A percentile compares a stretch with the other conserved stretches of the same genome.
Conservation (phyloP, 164 flowering plant genomes). For the Kingdonia uniflora region DNA sequence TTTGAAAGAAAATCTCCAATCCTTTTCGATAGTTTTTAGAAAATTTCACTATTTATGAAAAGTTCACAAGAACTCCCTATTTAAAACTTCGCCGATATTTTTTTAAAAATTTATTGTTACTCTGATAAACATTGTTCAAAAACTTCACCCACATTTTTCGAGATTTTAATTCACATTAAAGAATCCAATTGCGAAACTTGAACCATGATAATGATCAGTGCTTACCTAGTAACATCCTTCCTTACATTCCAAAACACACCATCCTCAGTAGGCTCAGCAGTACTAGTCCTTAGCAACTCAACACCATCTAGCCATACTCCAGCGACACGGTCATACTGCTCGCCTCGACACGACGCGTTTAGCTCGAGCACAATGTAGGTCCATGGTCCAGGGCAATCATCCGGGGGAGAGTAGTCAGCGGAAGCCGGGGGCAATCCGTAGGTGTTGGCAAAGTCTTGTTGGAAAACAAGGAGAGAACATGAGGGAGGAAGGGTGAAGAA, state of each 20-base stretch:
- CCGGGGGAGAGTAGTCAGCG: slow-evolving; percentile 46
- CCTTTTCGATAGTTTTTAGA: too few relatives aligned
- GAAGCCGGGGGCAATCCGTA: slow-evolving; percentile 40
- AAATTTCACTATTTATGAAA: too few relatives aligned
- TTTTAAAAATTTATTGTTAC: too few relatives aligned
- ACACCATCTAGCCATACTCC: slow-evolving; percentile 74
- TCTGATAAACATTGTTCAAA: too few relatives aligned
- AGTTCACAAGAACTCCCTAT: too few relatives aligned
- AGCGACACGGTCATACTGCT: slow-evolving; percentile 76
- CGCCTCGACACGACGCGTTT: slow-evolving; percentile 35
- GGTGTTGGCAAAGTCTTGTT: slow-evolving; percentile 63
- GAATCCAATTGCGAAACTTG: too few relatives aligned
- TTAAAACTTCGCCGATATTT: too few relatives aligned
- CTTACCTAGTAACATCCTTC: slow-evolving; percentile 74
- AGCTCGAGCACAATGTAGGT: slow-evolving; percentile 40
- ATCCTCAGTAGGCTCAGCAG: slow-evolving; percentile 61
- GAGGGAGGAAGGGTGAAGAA: slow-evolving; percentile 29
- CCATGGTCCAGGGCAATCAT: slow-evolving; percentile 50
- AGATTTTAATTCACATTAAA: too few relatives aligned
- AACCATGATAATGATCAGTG: too few relatives aligned
- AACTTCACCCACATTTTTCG: too few relatives aligned
- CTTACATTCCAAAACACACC: slow-evolving; percentile 72
- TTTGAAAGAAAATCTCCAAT: too few relatives aligned
- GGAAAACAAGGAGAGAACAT: slow-evolving; percentile 39
- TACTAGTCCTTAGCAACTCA: slow-evolving; percentile 83